phyloP scores from a whole-genome alignment of 2,329 filamentous ascomycete species.

The Scytalidium sp. region DNA sequence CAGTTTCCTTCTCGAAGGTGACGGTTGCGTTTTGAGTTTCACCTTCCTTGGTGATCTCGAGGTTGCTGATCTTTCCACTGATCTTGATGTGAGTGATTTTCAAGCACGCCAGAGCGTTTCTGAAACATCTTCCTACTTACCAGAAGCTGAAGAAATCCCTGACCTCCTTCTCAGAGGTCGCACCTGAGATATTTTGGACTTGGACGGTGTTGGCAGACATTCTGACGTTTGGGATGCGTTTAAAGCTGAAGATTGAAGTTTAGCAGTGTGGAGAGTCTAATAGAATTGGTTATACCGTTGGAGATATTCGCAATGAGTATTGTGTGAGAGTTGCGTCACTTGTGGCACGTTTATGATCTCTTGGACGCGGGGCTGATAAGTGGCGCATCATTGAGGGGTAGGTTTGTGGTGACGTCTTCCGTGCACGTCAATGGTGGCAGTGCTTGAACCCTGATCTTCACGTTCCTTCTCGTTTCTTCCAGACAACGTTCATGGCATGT shows the following conservation, averaged over 20 bases:
- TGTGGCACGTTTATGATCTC: background rate
- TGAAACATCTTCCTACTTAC: conserved; percentile 46
- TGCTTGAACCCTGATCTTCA: background rate
- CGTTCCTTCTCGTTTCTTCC: background rate
- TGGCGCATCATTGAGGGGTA: background rate
- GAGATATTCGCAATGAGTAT: background rate
- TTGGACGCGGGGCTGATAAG: background rate
- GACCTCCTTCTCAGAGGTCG: conserved; percentile 87
- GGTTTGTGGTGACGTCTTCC: background rate
- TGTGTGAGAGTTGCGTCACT: background rate
- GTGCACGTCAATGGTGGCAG: background rate
- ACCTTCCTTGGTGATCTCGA: conserved; percentile 69
- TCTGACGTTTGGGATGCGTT: too few relatives aligned
- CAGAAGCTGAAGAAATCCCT: conserved; percentile 97
- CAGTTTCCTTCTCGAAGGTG: conserved; percentile 94
- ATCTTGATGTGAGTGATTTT: conserved; percentile 15
- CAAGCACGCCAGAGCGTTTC: background rate
- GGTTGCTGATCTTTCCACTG: conserved; percentile 85
- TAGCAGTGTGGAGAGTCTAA: too few relatives aligned
- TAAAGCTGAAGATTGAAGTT: too few relatives aligned
- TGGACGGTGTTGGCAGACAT: conserved; percentile 70
- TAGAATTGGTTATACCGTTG: too few relatives aligned
- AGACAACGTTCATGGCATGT: too few relatives aligned
- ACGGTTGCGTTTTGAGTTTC: conserved; percentile 83
- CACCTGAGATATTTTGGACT: conserved; percentile 82